phyloP scores from a whole-genome alignment of 306 rosid species.

The Rosa rugosa region DNA sequence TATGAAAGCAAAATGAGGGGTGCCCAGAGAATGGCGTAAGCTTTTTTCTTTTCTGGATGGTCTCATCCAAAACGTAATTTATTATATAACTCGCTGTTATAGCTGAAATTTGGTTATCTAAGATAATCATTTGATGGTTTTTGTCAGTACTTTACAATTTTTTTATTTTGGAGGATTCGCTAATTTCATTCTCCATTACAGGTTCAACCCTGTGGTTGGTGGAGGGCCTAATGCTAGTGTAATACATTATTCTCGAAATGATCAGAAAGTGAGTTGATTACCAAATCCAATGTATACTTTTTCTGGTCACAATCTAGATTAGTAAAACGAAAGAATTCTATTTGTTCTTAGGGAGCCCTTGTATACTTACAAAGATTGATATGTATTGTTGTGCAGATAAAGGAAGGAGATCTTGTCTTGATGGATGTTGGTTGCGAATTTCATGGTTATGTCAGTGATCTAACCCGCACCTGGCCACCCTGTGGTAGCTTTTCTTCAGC shows the following conservation, averaged over 20 bases:
- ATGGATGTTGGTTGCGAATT: slow-evolving; percentile 96
- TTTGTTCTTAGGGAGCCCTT: background rate
- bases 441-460: slow-evolving; percentile 91
- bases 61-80: slow-evolving; percentile 21
- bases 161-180: background rate
- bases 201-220: slow-evolving; percentile 95
- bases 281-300: background rate
- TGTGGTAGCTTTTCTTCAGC: slow-evolving; percentile 83
- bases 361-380: slow-evolving; percentile 6
- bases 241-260: slow-evolving; percentile 90
- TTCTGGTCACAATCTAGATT: background rate
- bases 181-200: slow-evolving; percentile 34
- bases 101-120: background rate
- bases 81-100: background rate
- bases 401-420: slow-evolving; percentile 87
- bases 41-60: slow-evolving; percentile 25
- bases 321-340: background rate
- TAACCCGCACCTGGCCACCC: slow-evolving; percentile 97
- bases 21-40: slow-evolving; percentile 94
- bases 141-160: background rate
- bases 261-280: slow-evolving; percentile 67
- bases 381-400: slow-evolving; percentile 51
- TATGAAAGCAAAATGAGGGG: slow-evolving; percentile 95
- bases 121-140: slow-evolving; percentile 4
- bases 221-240: slow-evolving; percentile 90